Evolutionary conservation across 495 filamentous ascomycete species (phyloP).

Genomic region (Lepidopterella palustris): DNA sequence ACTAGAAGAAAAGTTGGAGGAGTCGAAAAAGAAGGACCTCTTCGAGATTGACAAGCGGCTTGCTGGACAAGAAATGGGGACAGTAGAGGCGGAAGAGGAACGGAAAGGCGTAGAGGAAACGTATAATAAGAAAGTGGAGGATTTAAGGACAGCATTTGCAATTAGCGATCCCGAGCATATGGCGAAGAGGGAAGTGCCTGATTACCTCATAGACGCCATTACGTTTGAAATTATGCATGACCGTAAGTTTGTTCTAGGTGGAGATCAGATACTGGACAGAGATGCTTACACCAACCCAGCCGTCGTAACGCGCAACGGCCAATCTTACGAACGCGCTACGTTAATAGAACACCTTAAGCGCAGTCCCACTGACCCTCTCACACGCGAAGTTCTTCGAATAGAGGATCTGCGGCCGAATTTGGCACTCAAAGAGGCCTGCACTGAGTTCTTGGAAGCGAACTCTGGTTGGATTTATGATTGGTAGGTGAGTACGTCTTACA

Average conservation of each 20-base stretch:
- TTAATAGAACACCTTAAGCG: constrained; percentile 79
- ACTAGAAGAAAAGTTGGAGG: constrained; percentile 44
- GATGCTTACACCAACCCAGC: constrained; percentile 13
- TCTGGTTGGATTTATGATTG: constrained; percentile 87
- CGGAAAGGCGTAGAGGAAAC: constrained; percentile 47
- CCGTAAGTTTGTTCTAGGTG: constrained; percentile 44
- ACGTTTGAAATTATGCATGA: constrained; percentile 91
- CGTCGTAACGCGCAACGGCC: constrained; percentile 68
- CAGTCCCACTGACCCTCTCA: constrained; percentile 71
- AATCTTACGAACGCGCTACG: constrained; percentile 83
- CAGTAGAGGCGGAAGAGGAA: constrained; percentile 46
- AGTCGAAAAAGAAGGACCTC: constrained; percentile 42
- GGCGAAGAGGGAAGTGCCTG: constrained; percentile 62
- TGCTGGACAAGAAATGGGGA: constrained; percentile 23
- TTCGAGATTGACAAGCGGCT: constrained; percentile 39
- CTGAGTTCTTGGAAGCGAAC: constrained; percentile 76
- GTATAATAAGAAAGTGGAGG: constrained; percentile 53
- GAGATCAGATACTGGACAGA: not conserved
- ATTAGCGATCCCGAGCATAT: constrained; percentile 49
- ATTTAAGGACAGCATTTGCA: constrained; percentile 57
- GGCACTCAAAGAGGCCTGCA: constrained; percentile 73
- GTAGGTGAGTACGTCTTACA: constrained; percentile 39
- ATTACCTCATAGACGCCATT: constrained; percentile 83
- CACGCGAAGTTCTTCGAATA: constrained; percentile 61
- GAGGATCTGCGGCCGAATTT: constrained; percentile 79